Base-by-base conservation (phyloP, 257 asterid species). In the Henckelia pumila region DNA sequence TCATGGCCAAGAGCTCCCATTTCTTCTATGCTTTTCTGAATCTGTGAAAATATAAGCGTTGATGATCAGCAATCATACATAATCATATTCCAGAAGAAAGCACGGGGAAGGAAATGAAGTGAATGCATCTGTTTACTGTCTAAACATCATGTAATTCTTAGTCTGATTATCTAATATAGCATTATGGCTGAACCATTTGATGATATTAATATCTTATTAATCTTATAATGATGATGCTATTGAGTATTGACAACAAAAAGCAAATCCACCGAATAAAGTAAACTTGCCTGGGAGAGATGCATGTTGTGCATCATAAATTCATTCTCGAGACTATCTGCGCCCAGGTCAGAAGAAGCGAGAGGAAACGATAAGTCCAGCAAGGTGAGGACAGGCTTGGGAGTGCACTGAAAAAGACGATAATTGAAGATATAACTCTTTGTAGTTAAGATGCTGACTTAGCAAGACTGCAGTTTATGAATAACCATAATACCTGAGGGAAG, bases 321-420 rank as follows among this genome's bases (percentile, higher is more conserved):
- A 73, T 94, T 94, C 83, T 94, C 99, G 4, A 91, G 93, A 79
- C 58, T 81, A 68, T 91, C 99, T 28, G 97, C 96, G 62, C 97
- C 97, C 22, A 94, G 93, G 75, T 94, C 97, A 69, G 99, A 94
- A 59, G 95, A 75, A 72, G 97, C 95, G 66, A 91, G 92, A 57
- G 97, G 96, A 75, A 94, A 83, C 64, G 96, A 87, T 76, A 88
- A 85, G 85, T 91, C 99, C 63, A 88, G 74, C 79, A 88, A 76
- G 71, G 91, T 85, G 73, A 88, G 91, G 72, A 88, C 76, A 64
- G 97, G 97, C 85, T 91, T 94, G 53, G 97, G 92, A 77, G 89
- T 72, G 75, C 81, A 78, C 99, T 94, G 95, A 28, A 75, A 71
- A 73, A 37, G 26, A 50, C 60, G 26, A 60, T 22, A 63, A 66